Conservation (phyloP, 331 rosid genomes). For the Saraca asoca region DNA sequence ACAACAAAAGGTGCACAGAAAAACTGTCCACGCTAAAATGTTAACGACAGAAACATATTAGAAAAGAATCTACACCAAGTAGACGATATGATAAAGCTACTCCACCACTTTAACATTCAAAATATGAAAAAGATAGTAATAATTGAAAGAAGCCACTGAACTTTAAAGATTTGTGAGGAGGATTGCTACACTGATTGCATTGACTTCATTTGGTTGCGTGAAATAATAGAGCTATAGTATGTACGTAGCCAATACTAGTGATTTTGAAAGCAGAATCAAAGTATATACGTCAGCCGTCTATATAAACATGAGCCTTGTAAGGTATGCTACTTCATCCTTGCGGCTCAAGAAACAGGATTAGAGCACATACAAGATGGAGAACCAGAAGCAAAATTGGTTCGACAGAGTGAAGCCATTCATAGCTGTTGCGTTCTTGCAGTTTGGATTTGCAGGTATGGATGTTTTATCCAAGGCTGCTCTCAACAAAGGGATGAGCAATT, state of each 20-base stretch:
- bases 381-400: slow-evolving; percentile 24
- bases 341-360: slow-evolving; percentile 36
- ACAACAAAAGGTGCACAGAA: slow-evolving; percentile 8
- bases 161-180: slow-evolving; percentile 11
- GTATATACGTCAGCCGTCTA: slow-evolving; percentile 21
- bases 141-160: slow-evolving; percentile 43
- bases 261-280: background rate
- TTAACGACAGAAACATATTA: background rate
- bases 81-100: slow-evolving; percentile 43
- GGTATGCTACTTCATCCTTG: slow-evolving; percentile 38
- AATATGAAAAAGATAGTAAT: slow-evolving; percentile 41
- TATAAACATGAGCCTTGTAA: slow-evolving; percentile 32
- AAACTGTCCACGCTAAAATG: slow-evolving; percentile 1
- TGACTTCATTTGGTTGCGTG: slow-evolving; percentile 36
- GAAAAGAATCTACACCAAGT: slow-evolving; percentile 14
- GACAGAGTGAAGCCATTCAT: slow-evolving; percentile 63
- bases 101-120: slow-evolving; percentile 55
- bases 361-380: slow-evolving; percentile 41
- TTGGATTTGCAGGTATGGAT: slow-evolving; percentile 92
- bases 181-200: slow-evolving; percentile 19
- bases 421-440: slow-evolving; percentile 80
- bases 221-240: slow-evolving; percentile 20
- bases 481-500: slow-evolving; percentile 90
- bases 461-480: slow-evolving; percentile 82
- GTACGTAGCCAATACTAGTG: background rate